Base-by-base conservation (phyloP, 2,329 filamentous ascomycete genomes). In the Parasarocladium wereldwijsianum region DNA sequence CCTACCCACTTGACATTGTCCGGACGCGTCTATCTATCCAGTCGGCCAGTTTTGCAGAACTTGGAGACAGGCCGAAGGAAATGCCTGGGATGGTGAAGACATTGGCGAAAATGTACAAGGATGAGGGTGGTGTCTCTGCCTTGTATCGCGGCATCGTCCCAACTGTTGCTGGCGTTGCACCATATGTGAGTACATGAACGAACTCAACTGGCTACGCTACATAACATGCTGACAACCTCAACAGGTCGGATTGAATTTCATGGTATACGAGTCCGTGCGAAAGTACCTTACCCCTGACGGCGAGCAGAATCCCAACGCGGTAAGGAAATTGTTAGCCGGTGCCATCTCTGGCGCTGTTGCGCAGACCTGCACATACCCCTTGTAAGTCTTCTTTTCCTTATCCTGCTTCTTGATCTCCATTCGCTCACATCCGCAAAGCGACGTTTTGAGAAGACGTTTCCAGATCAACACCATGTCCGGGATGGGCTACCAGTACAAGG, bases 391-490 rank as follows among this genome's bases (percentile, higher is more conserved):
- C 17, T 13, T 8, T 8, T 19, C n/a, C 8, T 11, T 5, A 10
- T 4, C 17, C n/a, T 6, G 2, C 2, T 26, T 24, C 24, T 29
- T 18, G 14, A 8, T 35, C 17, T 15, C 4, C 5, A 22, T 18
- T 32, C 37, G 44, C 47, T 50, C 36, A 48, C 17, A 30, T 10
- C 8, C 12, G 5, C 27, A 9, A 7, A 90, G 83, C 50, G 86
- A 93, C 49, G 87, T 98, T 3, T 65, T 98, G 32, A 81, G 90
- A 18, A 76, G 90, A 36, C 73, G 90, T 29, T 98, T 98, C 52
- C 90, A 98, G 50, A 90, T 98, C 59, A 98, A 98, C 57, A 94
- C 90, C 32, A 98, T 98, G 90, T 84, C 81, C 27, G 90, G 90
- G 30, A 87, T 98, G 76, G 90, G 90, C 29, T 96, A 94, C 56